A percentile compares a stretch with the other conserved stretches of the same genome.
phyloP scores from a whole-genome alignment of 441 rosid species.

The Bocquillonia castaneifolia region DNA sequence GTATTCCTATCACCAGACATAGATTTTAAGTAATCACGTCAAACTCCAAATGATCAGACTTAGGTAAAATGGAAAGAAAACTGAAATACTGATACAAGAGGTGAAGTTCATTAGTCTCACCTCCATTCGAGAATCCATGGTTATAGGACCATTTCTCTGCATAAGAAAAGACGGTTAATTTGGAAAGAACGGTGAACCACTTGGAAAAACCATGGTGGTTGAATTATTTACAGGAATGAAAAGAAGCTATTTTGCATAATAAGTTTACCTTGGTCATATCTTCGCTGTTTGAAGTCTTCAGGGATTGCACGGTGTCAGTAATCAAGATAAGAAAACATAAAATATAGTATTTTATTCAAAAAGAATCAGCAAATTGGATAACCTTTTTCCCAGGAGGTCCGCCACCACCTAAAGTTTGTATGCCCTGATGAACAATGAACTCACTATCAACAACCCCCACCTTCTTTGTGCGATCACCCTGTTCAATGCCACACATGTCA shows the following conservation, averaged over 20 bases:
- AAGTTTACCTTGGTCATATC: constrained; percentile 27
- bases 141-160: constrained; percentile 37
- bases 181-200: constrained; percentile 7
- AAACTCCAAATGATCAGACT: neutral
- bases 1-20: neutral
- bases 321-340: neutral
- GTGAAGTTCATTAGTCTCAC: constrained; percentile 13
- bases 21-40: neutral
- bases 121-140: constrained; percentile 54
- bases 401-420: constrained; percentile 70
- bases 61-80: neutral
- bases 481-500: constrained; percentile 17
- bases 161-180: constrained; percentile 6
- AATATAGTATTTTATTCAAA: neutral
- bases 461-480: constrained; percentile 85
- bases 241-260: neutral
- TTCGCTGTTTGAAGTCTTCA: constrained; percentile 23
- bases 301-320: neutral
- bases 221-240: neutral
- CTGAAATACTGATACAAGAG: neutral
- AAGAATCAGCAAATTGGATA: neutral
- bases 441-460: constrained; percentile 89
- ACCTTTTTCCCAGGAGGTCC: constrained; percentile 49
- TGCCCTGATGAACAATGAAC: constrained; percentile 77
- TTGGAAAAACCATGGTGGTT: neutral